phyloP scores from a whole-genome alignment of 495 filamentous ascomycete species.

The Aspergillus sclerotiicarbonarius region DNA sequence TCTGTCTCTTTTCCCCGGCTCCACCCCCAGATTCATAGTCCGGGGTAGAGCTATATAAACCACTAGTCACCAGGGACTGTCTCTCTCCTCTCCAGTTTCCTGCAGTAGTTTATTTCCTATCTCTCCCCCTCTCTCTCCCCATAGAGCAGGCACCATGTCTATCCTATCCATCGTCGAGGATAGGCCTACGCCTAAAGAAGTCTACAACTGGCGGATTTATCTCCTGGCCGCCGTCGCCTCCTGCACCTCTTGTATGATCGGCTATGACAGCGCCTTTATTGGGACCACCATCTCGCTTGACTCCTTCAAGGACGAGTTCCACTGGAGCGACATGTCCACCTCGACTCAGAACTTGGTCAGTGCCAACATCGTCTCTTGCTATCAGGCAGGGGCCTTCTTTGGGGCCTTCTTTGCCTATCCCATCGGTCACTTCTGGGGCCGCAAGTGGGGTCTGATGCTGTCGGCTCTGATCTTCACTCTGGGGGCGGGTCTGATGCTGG shows the following conservation, averaged over 20 bases:
- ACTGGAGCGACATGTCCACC: constrained; percentile 44
- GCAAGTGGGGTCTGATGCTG: constrained; percentile 49
- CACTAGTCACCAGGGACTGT: neutral
- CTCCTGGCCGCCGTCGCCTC: constrained; percentile 64
- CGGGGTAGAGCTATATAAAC: constrained; percentile 6
- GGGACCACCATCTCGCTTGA: constrained; percentile 65
- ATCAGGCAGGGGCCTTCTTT: constrained; percentile 69
- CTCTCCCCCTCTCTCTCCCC: neutral
- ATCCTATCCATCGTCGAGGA: constrained; percentile 65
- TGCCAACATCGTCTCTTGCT: constrained; percentile 68
- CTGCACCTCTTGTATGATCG: constrained; percentile 72
- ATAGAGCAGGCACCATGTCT: constrained; percentile 50
- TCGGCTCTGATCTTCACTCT: constrained; percentile 58
- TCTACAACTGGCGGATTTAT: constrained; percentile 80
- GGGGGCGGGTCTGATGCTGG: constrained; percentile 64
- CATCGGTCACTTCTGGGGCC: constrained; percentile 55
- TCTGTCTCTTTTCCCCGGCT: constrained; percentile 1
- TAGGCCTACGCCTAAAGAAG: constrained; percentile 61
- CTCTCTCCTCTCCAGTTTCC: neutral
- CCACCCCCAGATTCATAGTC: neutral
- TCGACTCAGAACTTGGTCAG: constrained; percentile 50
- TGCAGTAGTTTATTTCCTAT: neutral
- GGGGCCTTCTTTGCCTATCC: constrained; percentile 58
- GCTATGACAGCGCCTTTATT: constrained; percentile 73
- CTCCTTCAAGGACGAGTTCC: constrained; percentile 63